Evolutionary conservation across 1,284 basidiomycete genomes (phyloP).

Genomic region (Rhizoctonia solani): DNA sequence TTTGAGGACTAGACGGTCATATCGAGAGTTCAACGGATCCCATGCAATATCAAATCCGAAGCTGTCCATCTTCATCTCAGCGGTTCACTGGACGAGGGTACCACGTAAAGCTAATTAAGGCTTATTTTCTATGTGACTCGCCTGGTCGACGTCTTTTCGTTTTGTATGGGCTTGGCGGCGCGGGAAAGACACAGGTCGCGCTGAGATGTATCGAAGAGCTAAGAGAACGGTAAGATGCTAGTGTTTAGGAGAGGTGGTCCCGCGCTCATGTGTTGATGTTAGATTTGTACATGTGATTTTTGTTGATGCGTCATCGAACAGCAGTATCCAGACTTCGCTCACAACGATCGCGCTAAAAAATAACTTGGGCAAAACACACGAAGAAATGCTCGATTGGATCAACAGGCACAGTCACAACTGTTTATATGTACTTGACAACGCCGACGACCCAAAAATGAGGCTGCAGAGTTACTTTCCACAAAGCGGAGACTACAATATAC

Average conservation of each 20-base stretch:
- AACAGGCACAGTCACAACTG: background rate
- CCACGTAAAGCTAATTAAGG: background rate
- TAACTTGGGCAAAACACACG: background rate
- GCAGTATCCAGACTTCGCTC: background rate
- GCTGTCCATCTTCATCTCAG: background rate
- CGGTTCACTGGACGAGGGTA: background rate
- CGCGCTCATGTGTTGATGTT: background rate
- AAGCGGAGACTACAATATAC: background rate
- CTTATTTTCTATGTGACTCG: background rate
- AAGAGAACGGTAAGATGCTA: background rate
- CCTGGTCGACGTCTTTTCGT: constrained; percentile 9
- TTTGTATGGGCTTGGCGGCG: constrained; percentile 24
- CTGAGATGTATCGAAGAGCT: background rate
- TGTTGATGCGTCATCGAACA: constrained; percentile 18
- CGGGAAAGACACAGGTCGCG: constrained; percentile 26
- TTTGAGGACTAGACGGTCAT: background rate
- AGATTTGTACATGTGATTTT: constrained; percentile 4
- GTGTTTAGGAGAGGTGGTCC: background rate
- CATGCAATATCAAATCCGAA: background rate
- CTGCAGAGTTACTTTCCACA: constrained; percentile 13
- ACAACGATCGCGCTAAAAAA: background rate
- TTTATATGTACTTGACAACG: constrained; percentile 30
- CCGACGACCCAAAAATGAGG: constrained; percentile 1
- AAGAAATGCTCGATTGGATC: constrained; percentile 5
- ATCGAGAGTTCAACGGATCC: background rate